phyloP scores from a whole-genome alignment of 2,329 filamentous ascomycete species.

The Diatrype stigma region DNA sequence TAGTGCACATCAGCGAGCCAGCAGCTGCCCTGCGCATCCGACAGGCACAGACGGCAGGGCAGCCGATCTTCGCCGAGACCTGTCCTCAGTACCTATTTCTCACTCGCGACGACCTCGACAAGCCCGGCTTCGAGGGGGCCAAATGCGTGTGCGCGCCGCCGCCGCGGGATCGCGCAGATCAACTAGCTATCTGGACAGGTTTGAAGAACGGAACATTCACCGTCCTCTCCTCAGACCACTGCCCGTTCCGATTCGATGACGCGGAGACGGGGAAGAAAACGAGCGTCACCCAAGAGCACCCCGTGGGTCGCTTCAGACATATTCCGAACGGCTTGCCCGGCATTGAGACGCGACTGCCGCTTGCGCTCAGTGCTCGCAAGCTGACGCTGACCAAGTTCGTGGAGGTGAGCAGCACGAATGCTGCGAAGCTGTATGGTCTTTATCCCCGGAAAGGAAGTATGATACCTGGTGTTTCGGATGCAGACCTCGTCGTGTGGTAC shows the following conservation, averaged over 20 bases:
- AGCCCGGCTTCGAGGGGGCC: slow-evolving; percentile 49
- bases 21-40: slow-evolving; percentile 42
- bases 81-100: slow-evolving; percentile 55
- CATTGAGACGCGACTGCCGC: slow-evolving; percentile 51
- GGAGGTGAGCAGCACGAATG: slow-evolving; percentile 49
- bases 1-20: slow-evolving; percentile 49
- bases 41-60: slow-evolving; percentile 40
- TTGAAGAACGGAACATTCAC: slow-evolving; percentile 49
- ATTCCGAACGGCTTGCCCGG: slow-evolving; percentile 57
- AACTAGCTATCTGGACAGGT: slow-evolving; percentile 47
- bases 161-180: slow-evolving; percentile 42
- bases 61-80: slow-evolving; percentile 51
- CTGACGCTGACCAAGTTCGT: slow-evolving; percentile 48
- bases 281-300: slow-evolving; percentile 39
- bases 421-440: slow-evolving; percentile 55
- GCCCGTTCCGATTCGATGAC: slow-evolving; percentile 46
- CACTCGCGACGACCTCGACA: slow-evolving; percentile 45
- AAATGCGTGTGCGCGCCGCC: slow-evolving; percentile 53
- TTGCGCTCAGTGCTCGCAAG: slow-evolving; percentile 37
- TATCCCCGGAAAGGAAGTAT: slow-evolving; percentile 46
- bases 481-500: slow-evolving; percentile 57
- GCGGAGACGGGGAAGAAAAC: slow-evolving; percentile 42
- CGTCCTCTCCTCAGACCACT: slow-evolving; percentile 41
- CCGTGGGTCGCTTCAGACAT: slow-evolving; percentile 45
- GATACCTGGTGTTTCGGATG: slow-evolving; percentile 47